A percentile compares a stretch with the other conserved stretches of the same genome.
phyloP scores from a whole-genome alignment of 2,329 filamentous ascomycete species.

The Aplosporella prunicola region DNA sequence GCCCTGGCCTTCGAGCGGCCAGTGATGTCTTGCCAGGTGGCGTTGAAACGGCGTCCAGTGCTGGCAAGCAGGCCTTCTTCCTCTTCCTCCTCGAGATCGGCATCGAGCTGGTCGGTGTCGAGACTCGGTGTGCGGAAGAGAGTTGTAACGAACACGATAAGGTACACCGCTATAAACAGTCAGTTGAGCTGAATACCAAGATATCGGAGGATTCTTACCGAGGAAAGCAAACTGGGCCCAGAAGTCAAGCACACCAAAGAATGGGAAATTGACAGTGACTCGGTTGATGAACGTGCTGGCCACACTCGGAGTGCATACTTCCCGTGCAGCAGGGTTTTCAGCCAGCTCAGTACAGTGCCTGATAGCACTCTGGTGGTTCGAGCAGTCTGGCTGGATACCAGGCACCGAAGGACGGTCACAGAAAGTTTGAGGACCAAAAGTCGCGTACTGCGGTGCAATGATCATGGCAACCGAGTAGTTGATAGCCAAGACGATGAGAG shows the following conservation, averaged over 20 bases:
- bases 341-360: constrained; percentile 72
- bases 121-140: constrained; percentile 73
- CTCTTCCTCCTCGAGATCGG: constrained; percentile 83
- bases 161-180: constrained; percentile 48
- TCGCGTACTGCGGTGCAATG: constrained; percentile 90
- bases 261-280: constrained; percentile 85
- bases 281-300: constrained; percentile 90
- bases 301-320: constrained; percentile 83
- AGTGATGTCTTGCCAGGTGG: constrained; percentile 82
- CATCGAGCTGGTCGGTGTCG: constrained; percentile 68
- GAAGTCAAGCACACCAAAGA: constrained; percentile 87
- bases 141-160: constrained; percentile 69
- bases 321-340: constrained; percentile 58
- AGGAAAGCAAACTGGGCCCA: constrained; percentile 95
- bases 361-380: constrained; percentile 59
- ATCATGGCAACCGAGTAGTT: constrained; percentile 92
- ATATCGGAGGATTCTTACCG: constrained; percentile 30
- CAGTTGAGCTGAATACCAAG: background rate
- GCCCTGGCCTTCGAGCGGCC: constrained; percentile 36
- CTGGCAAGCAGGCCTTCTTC: constrained; percentile 85
- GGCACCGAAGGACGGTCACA: constrained; percentile 63
- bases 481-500: constrained; percentile 78
- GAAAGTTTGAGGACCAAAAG: constrained; percentile 88
- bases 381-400: constrained; percentile 66
- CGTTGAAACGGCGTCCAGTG: constrained; percentile 71